Evolutionary conservation across 2,329 filamentous ascomycete species (phyloP), one percentile per base, ranked within the genome.

Genomic region (Stenocarpella maydis): DNA sequence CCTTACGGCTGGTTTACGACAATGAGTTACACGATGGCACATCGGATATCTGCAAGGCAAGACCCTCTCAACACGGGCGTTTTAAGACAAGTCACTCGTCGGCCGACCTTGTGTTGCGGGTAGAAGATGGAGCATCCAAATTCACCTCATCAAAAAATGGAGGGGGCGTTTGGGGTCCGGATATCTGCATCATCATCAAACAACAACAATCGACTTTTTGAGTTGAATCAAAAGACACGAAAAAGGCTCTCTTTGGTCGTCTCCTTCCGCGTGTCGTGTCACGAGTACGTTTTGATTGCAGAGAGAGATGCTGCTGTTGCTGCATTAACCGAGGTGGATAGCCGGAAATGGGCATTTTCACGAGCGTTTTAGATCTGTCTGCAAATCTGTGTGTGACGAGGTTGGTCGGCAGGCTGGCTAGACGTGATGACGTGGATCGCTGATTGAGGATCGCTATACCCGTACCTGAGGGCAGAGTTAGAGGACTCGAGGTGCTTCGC

Each of bases 111-210:
- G 81, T 69, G 55, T 85, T 88, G 87, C 87, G 88, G 89, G 90
- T 91, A 91, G 88, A 91, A 89, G 88, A 91, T 88, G 88, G 88
- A 88, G 82, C 85, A 85, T 84, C 80, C 81, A 84, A 85, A 82
- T 83, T 78, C 83, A 84, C 81, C 84, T 83, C 81, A 82, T 84
- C 83, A 85, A 81, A 85, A 82, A 83, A 85, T 83, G 81, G 80
- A 81, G 80, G 80, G 88, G 90, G 90, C 90, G 91, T 92, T 90
- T 87, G 86, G 88, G 86, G 85, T 90, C 91, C 91, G 91, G 91
- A 93, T 93, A 92, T 92, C 90, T 92, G 88, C 58, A 63, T 89
- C 90, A 91, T 34, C 31, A 34, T 89, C 54, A 43, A 43, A 12
- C 84, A 76, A 73, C 72, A 73, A 72, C 71, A 71, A 78, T 76